These are phyloP conservation scores for Galerina marginata DNA, from an alignment of 768 basidiomycete species.

Conservation along the genomic window DNA sequence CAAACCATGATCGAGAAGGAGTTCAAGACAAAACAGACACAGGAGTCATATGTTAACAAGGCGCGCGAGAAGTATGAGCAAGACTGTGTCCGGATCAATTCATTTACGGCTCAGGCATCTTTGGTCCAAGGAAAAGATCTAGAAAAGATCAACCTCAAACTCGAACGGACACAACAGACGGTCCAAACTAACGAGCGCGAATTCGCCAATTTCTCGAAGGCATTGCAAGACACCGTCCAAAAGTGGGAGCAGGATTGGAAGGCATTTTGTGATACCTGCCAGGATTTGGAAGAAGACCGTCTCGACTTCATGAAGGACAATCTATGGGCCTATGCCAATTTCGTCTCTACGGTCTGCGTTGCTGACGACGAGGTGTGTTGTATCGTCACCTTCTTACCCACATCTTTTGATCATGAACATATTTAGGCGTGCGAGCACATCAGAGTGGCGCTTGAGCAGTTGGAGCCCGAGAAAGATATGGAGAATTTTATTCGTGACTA, in stretches of 20 bases:
- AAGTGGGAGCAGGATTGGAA: conserved; percentile 98
- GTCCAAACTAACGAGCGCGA: conserved; percentile 92
- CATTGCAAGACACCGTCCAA: conserved; percentile 74
- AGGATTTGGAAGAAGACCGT: conserved; percentile 96
- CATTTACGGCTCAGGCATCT: conserved; percentile 89
- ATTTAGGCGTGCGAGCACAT: conserved; percentile 89
- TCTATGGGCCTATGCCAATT: conserved; percentile 95
- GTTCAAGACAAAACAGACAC: conserved; percentile 87
- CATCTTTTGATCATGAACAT: conserved; percentile 7
- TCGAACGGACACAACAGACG: conserved; percentile 90
- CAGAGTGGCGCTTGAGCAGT: conserved; percentile 83
- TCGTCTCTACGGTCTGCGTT: conserved; percentile 94
- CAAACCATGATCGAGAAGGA: conserved; percentile 87
- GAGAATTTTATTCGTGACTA: conserved; percentile 88
- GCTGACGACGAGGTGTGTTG: conserved; percentile 87
- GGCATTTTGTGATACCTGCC: conserved; percentile 90
- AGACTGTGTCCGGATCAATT: conserved; percentile 93
- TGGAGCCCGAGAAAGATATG: conserved; percentile 89
- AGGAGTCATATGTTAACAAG: conserved; percentile 85
- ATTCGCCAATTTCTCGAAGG: conserved; percentile 84
- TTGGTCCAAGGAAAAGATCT: conserved; percentile 93
- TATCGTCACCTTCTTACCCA: neutral
- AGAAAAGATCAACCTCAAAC: conserved; percentile 85
- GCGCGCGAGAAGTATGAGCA: conserved; percentile 93
- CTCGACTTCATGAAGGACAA: conserved; percentile 94